Conservation (phyloP, 352 stramenopile genomes). For the Globisporangium parvum region DNA sequence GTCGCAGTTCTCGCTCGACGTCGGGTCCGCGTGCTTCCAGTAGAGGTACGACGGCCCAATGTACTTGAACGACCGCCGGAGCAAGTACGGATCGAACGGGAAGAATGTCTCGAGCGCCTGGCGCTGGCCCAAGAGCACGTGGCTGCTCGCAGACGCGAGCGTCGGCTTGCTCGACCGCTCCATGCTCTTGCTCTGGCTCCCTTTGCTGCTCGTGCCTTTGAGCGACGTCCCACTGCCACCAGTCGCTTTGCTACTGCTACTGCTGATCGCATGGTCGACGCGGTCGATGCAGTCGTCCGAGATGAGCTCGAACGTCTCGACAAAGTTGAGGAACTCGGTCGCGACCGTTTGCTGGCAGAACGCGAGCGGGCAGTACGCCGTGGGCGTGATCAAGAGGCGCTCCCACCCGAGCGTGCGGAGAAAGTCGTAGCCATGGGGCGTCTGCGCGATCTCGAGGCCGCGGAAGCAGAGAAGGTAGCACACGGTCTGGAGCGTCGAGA, state of each 20-base stretch:
- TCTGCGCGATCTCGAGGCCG: conserved; percentile 81
- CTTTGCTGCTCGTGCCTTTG: conserved; percentile 26
- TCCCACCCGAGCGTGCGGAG: conserved; percentile 80
- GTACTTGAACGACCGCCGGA: conserved; percentile 90
- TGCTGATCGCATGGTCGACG: conserved; percentile 64
- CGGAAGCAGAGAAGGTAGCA: conserved; percentile 98
- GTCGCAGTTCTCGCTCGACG: conserved; percentile 61
- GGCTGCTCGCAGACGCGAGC: conserved; percentile 16
- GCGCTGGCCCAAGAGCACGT: conserved; percentile 37
- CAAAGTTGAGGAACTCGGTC: conserved; percentile 78
- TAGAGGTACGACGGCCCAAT: conserved; percentile 93
- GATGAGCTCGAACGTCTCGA: conserved; percentile 70
- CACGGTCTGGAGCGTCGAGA: conserved; percentile 89
- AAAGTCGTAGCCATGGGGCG: conserved; percentile 69
- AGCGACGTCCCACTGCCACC: too few relatives aligned
- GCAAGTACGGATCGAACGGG: conserved; percentile 96
- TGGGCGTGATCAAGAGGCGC: conserved; percentile 52
- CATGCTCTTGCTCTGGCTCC: conserved; percentile 55
- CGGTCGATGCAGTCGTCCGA: conserved; percentile 69
- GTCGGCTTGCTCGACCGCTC: conserved; percentile 54
- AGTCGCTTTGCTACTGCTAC: background rate
- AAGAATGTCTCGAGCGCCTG: conserved; percentile 91
- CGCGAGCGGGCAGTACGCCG: conserved; percentile 57
- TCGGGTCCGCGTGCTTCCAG: conserved; percentile 89
- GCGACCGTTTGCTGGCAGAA: conserved; percentile 78